Base-by-base conservation (phyloP, 768 basidiomycete species). In the Kwoniella mangroviensis region DNA sequence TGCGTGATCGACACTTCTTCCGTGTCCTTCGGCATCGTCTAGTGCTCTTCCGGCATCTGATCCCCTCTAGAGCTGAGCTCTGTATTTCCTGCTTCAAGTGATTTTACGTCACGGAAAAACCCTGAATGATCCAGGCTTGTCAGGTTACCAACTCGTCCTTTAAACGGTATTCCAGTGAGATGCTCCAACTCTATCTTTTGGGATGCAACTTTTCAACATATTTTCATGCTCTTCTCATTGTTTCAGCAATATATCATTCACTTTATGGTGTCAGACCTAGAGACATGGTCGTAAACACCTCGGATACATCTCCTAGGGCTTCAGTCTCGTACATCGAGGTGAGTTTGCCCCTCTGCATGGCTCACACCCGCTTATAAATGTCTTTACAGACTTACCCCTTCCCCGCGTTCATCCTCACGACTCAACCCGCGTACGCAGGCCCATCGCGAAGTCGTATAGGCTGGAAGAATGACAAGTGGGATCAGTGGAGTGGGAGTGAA, bases 351-450 rank as follows among this genome's bases (percentile, higher is more conserved):
- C 7, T 7, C 15, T 28, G 28, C 28, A 28, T 28, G 28, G 28
- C 28, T 28, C 28, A 28, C 28, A 28, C 28, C 28, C 28, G 28
- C 28, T 28, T 28, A 28, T 28, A 28, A 28, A 28, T 28, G 28
- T 19, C 15, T 17, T 6, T 22, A 41, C 41, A 74, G 73, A 26
- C 70, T 13, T 74, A 68, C 24, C 73, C 73, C 7, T 74, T 71
- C 51, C 73, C 79, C 3, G 75, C 79, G 4, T 78, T 80, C 53
- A 70, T 75, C 34, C 68, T 79, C 22, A 21, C 26, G 21, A 62
- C 45, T 13, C 42, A 17, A 22, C 22, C 28, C 67, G 70, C 12
- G 34, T 62, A 6, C 12, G 53, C 24, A 59, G 6, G 69, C 17
- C 40, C 61, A 52, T 26, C 62, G 68, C 55, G 41, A 53, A 52